Conservation (phyloP, 1,284 basidiomycete species). For the Naganishia sp. region DNA sequence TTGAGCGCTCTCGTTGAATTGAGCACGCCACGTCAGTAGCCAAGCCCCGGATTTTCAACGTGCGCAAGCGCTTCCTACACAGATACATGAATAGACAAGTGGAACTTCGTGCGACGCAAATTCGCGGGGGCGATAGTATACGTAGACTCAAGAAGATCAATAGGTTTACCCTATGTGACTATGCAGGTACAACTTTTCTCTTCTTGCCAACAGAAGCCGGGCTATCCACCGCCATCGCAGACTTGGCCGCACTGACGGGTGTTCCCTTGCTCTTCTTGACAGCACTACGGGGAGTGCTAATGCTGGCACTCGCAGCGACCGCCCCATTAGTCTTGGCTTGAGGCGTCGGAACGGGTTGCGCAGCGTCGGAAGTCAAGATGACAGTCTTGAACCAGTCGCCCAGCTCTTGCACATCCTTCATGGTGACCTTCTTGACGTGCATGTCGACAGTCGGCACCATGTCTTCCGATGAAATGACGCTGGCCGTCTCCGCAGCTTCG, state of each 20-base stretch:
- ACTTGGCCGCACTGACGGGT: not conserved
- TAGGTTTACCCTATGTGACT: not conserved
- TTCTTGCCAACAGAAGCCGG: conserved; percentile 27
- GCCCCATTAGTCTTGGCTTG: conserved; percentile 11
- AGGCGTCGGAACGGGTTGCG: conserved; percentile 2
- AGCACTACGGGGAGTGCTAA: conserved; percentile 3
- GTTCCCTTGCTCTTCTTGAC: conserved; percentile 16
- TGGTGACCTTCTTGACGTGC: conserved; percentile 21
- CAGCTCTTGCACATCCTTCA: conserved; percentile 24
- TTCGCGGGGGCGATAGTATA: too few species aligned
- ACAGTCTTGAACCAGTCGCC: conserved; percentile 26
- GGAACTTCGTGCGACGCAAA: not conserved
- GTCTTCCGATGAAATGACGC: conserved; percentile 23
- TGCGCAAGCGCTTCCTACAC: too few species aligned
- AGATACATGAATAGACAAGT: too few species aligned
- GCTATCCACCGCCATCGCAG: conserved; percentile 7
- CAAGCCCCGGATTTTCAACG: too few species aligned
- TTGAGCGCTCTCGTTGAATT: too few species aligned
- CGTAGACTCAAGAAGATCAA: too few species aligned
- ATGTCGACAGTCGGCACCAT: conserved; percentile 11
- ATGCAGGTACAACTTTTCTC: conserved; percentile 28
- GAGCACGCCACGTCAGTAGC: too few species aligned
- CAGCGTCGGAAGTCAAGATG: conserved; percentile 16
- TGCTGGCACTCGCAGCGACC: not conserved
- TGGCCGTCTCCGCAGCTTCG: conserved; percentile 12